Percentiles rank a stretch among this genome's conserved stretches.
These are phyloP conservation scores for Metarhizium sp. DNA, from an alignment of 2,329 filamentous ascomycete genomes.

Conservation along the genomic window DNA sequence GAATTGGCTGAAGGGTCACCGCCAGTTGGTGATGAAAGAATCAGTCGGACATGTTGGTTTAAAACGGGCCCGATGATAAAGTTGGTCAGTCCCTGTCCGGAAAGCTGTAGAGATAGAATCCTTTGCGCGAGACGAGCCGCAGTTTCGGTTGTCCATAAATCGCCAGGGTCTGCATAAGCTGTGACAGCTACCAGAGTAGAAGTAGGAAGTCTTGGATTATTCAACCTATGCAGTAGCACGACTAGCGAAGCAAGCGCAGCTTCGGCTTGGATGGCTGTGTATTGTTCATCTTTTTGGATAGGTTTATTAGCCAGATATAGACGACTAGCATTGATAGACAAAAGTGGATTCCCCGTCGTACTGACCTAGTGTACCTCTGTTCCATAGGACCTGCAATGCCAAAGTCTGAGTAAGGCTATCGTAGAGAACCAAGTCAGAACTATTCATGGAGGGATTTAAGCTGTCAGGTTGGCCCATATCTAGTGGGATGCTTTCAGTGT, in stretches of 20 bases:
- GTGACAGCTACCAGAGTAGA: slow-evolving; percentile 20
- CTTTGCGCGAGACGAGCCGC: slow-evolving; percentile 19
- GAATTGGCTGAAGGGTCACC: not conserved
- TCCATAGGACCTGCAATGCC: not conserved
- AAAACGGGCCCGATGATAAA: slow-evolving; percentile 51
- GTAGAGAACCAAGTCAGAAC: not conserved
- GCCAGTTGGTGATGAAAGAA: not conserved
- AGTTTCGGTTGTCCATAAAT: slow-evolving; percentile 28
- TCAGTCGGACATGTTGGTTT: slow-evolving; percentile 45
- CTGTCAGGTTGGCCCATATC: not conserved
- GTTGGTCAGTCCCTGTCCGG: slow-evolving; percentile 5
- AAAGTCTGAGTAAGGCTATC: not conserved
- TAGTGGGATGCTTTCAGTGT: not conserved
- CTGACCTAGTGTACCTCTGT: not conserved
- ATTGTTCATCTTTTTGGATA: not conserved
- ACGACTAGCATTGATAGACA: not conserved
- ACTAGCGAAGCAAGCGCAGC: slow-evolving; percentile 18
- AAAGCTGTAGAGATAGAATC: slow-evolving; percentile 22
- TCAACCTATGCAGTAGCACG: slow-evolving; percentile 11
- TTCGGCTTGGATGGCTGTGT: slow-evolving; percentile 13
- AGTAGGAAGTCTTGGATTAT: slow-evolving; percentile 6
- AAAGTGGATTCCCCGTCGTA: not conserved
- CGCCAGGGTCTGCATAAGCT: slow-evolving; percentile 20
- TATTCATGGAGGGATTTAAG: not conserved
- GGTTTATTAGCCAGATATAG: not conserved